phyloP scores from a whole-genome alignment of 345 rosid genomes.

The Hibiscus tridactylites region DNA sequence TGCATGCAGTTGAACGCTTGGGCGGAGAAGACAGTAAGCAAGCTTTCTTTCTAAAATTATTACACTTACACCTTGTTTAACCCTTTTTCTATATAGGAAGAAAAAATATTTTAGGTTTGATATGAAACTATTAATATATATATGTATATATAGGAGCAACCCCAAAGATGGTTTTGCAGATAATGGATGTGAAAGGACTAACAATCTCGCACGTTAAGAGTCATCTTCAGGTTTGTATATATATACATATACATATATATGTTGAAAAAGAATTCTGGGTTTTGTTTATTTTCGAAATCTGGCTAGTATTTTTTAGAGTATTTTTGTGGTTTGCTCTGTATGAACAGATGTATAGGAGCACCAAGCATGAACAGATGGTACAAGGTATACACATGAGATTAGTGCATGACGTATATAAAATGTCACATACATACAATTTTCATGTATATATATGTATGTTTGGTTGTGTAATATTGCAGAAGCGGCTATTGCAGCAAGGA shows the following conservation, averaged over 20 bases:
- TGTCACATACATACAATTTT: too few species aligned
- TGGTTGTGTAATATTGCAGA: conserved; percentile 18
- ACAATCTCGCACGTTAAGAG: conserved; percentile 72
- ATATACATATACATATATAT: too few species aligned
- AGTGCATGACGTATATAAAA: neutral
- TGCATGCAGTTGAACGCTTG: conserved; percentile 52
- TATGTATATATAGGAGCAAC: conserved; percentile 41
- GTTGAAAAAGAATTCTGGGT: neutral
- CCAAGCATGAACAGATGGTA: conserved; percentile 52
- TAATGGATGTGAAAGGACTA: conserved; percentile 58
- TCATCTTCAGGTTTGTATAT: conserved; percentile 57
- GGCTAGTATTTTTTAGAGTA: neutral
- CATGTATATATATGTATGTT: neutral
- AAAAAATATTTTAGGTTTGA: too few species aligned
- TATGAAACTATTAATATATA: too few species aligned
- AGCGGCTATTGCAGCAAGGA: conserved; percentile 21
- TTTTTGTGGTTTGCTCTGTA: neutral
- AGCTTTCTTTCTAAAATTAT: neutral
- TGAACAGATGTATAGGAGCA: conserved; percentile 62
- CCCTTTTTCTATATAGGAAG: too few species aligned
- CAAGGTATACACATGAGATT: conserved; percentile 32
- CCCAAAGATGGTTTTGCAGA: conserved; percentile 59
- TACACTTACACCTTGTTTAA: too few species aligned
- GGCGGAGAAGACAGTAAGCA: conserved; percentile 66
- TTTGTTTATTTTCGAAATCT: neutral